Evolutionary conservation across 768 basidiomycete genomes (phyloP).

Genomic region (Serendipita indica): DNA sequence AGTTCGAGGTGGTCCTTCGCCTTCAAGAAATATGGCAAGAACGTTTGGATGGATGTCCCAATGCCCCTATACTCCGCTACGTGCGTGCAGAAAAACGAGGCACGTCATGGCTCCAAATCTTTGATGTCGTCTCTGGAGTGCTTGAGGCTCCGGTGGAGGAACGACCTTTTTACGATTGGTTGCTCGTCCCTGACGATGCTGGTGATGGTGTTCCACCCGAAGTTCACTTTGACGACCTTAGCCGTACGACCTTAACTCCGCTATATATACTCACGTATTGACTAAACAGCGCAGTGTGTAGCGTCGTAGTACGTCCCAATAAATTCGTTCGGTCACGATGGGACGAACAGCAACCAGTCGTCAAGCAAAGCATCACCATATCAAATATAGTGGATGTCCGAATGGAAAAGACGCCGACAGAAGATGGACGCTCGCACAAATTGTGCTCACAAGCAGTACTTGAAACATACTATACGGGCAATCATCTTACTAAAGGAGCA

Average conservation of each 20-base stretch:
- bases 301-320: constrained; percentile 32
- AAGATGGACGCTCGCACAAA: neutral
- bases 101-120: constrained; percentile 20
- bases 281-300: constrained; percentile 23
- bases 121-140: constrained; percentile 30
- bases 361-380: constrained; percentile 27
- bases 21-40: constrained; percentile 33
- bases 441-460: constrained; percentile 17
- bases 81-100: constrained; percentile 17
- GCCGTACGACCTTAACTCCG: neutral
- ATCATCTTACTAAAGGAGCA: constrained; percentile 22
- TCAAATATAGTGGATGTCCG: constrained; percentile 31
- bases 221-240: constrained; percentile 36
- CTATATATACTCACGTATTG: neutral
- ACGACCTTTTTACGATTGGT: constrained; percentile 30
- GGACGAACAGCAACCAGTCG: constrained; percentile 26
- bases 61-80: constrained; percentile 33
- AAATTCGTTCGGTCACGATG: constrained; percentile 26
- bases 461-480: constrained; percentile 23
- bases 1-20: constrained; percentile 37
- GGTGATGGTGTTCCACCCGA: constrained; percentile 29
- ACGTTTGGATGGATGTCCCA: constrained; percentile 36
- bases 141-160: constrained; percentile 28
- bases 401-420: constrained; percentile 13
- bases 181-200: constrained; percentile 24